Evolutionary conservation across 352 stramenopile genomes (phyloP), one percentile per base, ranked within the genome.

Genomic region (Globisporangium alternatum): DNA sequence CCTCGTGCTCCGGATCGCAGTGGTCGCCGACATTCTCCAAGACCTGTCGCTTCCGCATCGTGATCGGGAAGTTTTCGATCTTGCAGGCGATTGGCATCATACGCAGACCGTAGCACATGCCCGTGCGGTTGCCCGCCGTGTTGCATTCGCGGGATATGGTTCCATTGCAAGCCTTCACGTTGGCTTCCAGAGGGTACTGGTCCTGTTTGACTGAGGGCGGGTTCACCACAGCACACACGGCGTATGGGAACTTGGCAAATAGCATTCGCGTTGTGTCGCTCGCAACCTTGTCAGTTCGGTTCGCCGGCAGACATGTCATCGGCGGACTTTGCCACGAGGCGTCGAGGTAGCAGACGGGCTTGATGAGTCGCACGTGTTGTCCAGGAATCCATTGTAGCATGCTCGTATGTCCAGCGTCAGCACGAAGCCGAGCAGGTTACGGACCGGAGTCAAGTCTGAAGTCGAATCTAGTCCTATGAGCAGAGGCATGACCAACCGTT

Each of bases 91-190:
- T 53, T 9, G 56, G 39, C 39, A 62, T 53, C 56, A 62, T 52
- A 12, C 56, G 37, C 3, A 44, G 35, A n/a, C 39, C 53, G 56
- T 71, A 79, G 52, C 74, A 78, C 61, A 80, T 78, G 1, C 62
- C 66, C 3, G 22, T 28, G 43, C 69, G 60, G 0, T 60, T 60
- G 19, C 28, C 65, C 0, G 54, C 12, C 21, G 60, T n/a, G n/a
- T n/a, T n/a, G n/a, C n/a, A n/a, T n/a, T n/a, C n/a, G n/a, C n/a
- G n/a, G n/a, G n/a, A n/a, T n/a, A n/a, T n/a, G n/a, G n/a, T n/a
- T n/a, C n/a, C 76, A 37, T 78, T 71, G 67, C 73, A 83, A 13
- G 70, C 60, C 5, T 56, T 47, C 66, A 79, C 75, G 33, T 62
- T 56, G 4, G 9, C 59, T 37, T 31, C 72, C 7, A 39, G 57